Base-by-base conservation (phyloP, 2,329 filamentous ascomycete genomes). In the Ramularia endophylla region DNA sequence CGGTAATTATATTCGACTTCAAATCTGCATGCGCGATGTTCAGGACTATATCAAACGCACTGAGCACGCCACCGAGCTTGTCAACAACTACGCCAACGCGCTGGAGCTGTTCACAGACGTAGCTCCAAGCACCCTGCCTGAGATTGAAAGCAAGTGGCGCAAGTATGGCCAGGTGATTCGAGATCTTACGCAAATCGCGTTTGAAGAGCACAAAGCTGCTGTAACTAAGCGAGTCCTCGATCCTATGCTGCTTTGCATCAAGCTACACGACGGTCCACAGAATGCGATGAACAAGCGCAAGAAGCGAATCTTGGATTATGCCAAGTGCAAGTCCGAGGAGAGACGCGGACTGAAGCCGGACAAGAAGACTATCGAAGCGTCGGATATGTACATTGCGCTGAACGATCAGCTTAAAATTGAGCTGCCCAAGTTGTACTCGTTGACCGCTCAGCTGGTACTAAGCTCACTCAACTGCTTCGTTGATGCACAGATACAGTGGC, bases 331-430 rank as follows among this genome's bases (percentile, higher is more conserved):
- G 57, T 78, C 84, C 52, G 74, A 89, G 44, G 83, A 84, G 57
- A 85, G 87, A 32, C 75, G 79, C 25, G 87, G 87, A 48, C 89
- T 94, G 64, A 94, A 87, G 54, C 73, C 87, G 9, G 90, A 97
- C 61, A 83, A 87, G 57, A 92, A 90, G 61, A 82, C 89, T 3
- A 72, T 78, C 12, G 87, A 94, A 54, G 78, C 85, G 28, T 87
- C 88, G 15, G 87, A 95, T 57, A 84, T 94, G 60, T 98, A 95
- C 63, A 77, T 86, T 29, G 87, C 88, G 6, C 72, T 98, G 45
- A 97, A 97, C 59, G 87, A 95, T 48, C 87, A 90, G 1, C 73
- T 97, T 45, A 95, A 95, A 65, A 84, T 90, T 52, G 90, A 97
- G 61, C 74, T 98, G 34, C 90, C 90, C 1, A 82, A 82, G 60